These are phyloP conservation scores for Cystofilobasidium ferigula DNA, from an alignment of 768 basidiomycete species.

Conservation along the genomic window DNA sequence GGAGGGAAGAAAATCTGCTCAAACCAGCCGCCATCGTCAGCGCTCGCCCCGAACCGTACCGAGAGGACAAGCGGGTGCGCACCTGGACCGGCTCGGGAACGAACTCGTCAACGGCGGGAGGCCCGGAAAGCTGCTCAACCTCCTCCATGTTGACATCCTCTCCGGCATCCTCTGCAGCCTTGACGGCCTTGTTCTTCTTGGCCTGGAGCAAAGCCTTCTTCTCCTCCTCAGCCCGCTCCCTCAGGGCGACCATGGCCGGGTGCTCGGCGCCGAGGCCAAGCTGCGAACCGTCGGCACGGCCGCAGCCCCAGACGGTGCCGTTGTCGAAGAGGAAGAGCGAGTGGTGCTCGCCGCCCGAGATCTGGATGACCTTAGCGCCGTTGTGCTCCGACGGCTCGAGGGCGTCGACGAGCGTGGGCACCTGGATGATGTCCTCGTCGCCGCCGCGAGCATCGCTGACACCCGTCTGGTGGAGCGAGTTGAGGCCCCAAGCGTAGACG, in stretches of 20 bases:
- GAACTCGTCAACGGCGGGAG: slow-evolving; percentile 35
- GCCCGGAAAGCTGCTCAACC: slow-evolving; percentile 31
- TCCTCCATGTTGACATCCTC: slow-evolving; percentile 27
- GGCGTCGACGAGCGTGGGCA: slow-evolving; percentile 44
- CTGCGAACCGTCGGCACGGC: slow-evolving; percentile 71
- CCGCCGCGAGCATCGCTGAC: slow-evolving; percentile 43
- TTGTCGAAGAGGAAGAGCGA: slow-evolving; percentile 73
- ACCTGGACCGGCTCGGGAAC: slow-evolving; percentile 37
- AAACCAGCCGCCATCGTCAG: no score
- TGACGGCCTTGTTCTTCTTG: slow-evolving; percentile 17
- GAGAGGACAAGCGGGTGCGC: not conserved
- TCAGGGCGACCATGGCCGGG: slow-evolving; percentile 32
- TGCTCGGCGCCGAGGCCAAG: slow-evolving; percentile 52
- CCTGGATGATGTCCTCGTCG: slow-evolving; percentile 42
- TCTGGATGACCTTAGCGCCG: slow-evolving; percentile 46
- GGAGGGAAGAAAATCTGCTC: slow-evolving; percentile 40
- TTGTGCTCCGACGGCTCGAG: slow-evolving; percentile 36
- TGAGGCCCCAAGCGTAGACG: slow-evolving; percentile 94
- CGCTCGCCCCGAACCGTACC: no score
- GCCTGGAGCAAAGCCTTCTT: slow-evolving; percentile 27
- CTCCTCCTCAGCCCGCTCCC: slow-evolving; percentile 32
- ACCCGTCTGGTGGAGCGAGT: slow-evolving; percentile 63
- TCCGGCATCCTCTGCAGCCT: slow-evolving; percentile 23
- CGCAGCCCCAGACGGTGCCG: slow-evolving; percentile 77
- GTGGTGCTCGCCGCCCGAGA: slow-evolving; percentile 77